phyloP scores from a whole-genome alignment of 371 early-diverging fungal genomes.

The Circinella umbellata region DNA sequence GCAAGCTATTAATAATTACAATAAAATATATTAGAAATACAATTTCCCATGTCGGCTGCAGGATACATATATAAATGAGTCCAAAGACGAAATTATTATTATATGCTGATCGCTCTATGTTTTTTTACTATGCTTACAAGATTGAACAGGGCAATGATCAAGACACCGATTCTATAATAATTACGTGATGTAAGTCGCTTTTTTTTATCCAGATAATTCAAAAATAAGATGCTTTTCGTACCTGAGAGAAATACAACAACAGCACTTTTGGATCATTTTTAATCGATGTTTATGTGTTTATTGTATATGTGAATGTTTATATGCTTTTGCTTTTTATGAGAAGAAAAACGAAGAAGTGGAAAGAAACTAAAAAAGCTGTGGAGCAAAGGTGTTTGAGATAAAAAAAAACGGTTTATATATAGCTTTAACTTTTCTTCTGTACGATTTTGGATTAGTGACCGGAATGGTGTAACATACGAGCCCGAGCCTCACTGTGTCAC shows the following conservation, averaged over 20 bases:
- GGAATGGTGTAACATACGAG: not conserved
- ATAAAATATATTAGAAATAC: too few species aligned
- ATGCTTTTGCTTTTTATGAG: too few species aligned
- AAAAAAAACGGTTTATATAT: conserved; percentile 6
- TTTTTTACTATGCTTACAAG: conserved; percentile 10
- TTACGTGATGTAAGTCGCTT: not conserved
- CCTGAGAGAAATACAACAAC: conserved; percentile 25
- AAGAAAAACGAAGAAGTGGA: not conserved
- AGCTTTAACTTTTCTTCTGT: not conserved
- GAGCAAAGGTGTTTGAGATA: not conserved
- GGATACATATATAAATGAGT: too few species aligned
- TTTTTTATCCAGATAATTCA: not conserved
- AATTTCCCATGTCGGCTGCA: too few species aligned
- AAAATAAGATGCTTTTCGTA: not conserved
- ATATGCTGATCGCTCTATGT: too few species aligned
- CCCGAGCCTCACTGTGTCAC: conserved; percentile 5
- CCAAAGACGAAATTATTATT: too few species aligned
- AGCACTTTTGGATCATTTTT: conserved; percentile 17
- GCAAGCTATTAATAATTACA: not conserved
- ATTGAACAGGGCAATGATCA: conserved; percentile 21
- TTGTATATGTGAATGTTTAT: not conserved
- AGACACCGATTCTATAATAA: conserved; percentile 19
- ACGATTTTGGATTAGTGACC: conserved; percentile 4
- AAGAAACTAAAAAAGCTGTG: not conserved
- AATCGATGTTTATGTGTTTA: not conserved